Percentiles rank a stretch among this genome's conserved stretches.
Conservation (phyloP, 768 basidiomycete species). For the Macrolepiota albuminosa region DNA sequence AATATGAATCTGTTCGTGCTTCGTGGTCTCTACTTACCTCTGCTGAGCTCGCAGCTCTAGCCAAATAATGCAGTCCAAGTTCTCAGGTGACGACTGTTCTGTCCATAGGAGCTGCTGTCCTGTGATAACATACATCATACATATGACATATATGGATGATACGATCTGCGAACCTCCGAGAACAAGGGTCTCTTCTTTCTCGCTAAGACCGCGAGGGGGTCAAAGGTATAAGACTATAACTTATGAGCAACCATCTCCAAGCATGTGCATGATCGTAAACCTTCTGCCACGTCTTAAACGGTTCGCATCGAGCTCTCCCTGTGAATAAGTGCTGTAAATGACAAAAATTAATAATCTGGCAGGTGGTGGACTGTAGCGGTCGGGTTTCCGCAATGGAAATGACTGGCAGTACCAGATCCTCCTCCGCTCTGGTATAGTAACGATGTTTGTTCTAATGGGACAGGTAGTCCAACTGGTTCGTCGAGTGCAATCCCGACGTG, state of each 20-base stretch:
- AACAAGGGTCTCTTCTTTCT: conserved; percentile 46
- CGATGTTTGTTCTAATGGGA: too few species aligned
- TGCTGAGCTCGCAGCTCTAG: conserved; percentile 64
- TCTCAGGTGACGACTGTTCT: conserved; percentile 66
- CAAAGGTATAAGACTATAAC: conserved; percentile 57
- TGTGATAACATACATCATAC: conserved; percentile 14
- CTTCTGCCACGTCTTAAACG: conserved; percentile 78
- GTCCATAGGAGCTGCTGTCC: conserved; percentile 70
- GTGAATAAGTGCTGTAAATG: neutral
- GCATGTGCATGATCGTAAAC: conserved; percentile 24
- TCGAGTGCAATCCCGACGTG: too few species aligned
- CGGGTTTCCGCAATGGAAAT: too few species aligned
- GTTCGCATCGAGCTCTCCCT: conserved; percentile 68
- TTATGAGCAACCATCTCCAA: neutral
- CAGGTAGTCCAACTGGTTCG: too few species aligned
- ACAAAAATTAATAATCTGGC: neutral
- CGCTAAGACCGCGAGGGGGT: conserved; percentile 56
- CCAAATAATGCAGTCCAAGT: conserved; percentile 67
- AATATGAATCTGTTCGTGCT: neutral
- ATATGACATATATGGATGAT: neutral
- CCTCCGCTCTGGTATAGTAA: too few species aligned
- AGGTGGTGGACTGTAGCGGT: conserved; percentile 8
- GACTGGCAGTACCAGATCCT: too few species aligned
- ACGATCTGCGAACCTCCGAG: conserved; percentile 50
- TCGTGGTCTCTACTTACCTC: conserved; percentile 32